Evolutionary conservation across 1,139 yeast genomes (phyloP).

Genomic region (Barnettozyma hawaiiensis): DNA sequence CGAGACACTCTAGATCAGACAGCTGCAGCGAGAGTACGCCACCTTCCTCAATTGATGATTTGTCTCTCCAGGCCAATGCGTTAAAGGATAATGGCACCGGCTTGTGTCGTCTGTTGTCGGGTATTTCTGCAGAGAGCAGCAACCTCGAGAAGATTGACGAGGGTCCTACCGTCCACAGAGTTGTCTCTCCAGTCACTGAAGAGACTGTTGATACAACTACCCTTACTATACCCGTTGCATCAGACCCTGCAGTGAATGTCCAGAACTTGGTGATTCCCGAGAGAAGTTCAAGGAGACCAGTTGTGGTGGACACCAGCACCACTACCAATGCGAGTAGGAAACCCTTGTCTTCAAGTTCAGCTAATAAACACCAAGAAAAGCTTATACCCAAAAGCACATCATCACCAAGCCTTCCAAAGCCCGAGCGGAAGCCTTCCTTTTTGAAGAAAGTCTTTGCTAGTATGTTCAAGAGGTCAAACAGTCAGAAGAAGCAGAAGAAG

Average conservation of each 20-base stretch:
- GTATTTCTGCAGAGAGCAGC: background rate
- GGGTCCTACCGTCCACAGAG: background rate
- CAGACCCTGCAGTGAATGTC: background rate
- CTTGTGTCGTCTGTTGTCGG: background rate
- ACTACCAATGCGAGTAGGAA: background rate
- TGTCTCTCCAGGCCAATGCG: conserved; percentile 10
- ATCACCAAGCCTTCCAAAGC: background rate
- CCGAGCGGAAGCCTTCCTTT: conserved; percentile 8
- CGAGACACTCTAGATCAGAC: conserved; percentile 24
- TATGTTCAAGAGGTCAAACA: conserved; percentile 10
- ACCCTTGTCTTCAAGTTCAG: background rate
- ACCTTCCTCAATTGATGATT: conserved; percentile 26
- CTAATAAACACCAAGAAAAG: background rate
- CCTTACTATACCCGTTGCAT: background rate
- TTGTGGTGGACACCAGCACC: background rate
- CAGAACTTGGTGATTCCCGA: background rate
- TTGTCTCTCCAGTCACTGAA: background rate
- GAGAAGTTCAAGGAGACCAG: background rate
- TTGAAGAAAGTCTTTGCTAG: conserved; percentile 12
- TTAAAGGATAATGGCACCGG: background rate
- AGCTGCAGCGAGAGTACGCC: conserved; percentile 25
- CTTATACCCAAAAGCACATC: background rate
- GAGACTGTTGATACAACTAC: background rate
- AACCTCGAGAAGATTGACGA: conserved; percentile 15
- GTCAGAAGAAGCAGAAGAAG: background rate